Base-by-base conservation (phyloP, 768 basidiomycete genomes). In the Mycena vitilis region DNA sequence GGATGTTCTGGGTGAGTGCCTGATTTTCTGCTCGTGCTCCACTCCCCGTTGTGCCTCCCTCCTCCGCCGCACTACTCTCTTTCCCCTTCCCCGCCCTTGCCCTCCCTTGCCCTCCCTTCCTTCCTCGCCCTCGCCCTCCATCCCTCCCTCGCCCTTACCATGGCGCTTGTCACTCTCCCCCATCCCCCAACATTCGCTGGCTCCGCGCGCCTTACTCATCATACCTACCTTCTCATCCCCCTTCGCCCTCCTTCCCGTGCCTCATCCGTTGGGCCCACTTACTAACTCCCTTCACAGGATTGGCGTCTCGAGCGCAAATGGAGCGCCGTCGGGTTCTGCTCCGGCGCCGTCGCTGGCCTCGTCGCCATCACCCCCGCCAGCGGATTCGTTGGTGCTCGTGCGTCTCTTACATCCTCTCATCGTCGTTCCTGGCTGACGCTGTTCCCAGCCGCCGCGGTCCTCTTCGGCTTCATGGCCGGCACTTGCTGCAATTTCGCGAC, bases 401-500 rank as follows among this genome's bases (percentile, higher is more conserved):
- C 8, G 34, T 36, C 36, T 53, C n/a, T 53, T 37, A 48, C 20
- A 23, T 48, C n/a, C 47, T 22, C n/a, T 48, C 47, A 1, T 48
- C 22, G 12, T 5, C n/a, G 9, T 22, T 23, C n/a, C n/a, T n/a
- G n/a, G n/a, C n/a, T n/a, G n/a, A n/a, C n/a, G n/a, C n/a, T n/a
- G n/a, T n/a, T n/a, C n/a, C n/a, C 76, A 88, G 89, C 94, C 20
- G 95, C 97, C 22, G 84, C 95, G 4, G 90, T 97, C 6, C 83
- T 91, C 1, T 96, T 95, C 76, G 97, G 97, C 47, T 85, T 96
- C 71, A 81, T 94, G 74, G 93, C 91, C 0, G 94, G 94, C 20
- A 92, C 91, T 0, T 72, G 90, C 2, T 98, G 95, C 83, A 99
- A 99, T 81, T 95, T 95, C 78, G 94, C 95, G n/a, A 98, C 97